Percentiles rank a stretch among this genome's conserved stretches.
Conservation (phyloP, 129 eudicot species). For the Flaveria robusta region DNA sequence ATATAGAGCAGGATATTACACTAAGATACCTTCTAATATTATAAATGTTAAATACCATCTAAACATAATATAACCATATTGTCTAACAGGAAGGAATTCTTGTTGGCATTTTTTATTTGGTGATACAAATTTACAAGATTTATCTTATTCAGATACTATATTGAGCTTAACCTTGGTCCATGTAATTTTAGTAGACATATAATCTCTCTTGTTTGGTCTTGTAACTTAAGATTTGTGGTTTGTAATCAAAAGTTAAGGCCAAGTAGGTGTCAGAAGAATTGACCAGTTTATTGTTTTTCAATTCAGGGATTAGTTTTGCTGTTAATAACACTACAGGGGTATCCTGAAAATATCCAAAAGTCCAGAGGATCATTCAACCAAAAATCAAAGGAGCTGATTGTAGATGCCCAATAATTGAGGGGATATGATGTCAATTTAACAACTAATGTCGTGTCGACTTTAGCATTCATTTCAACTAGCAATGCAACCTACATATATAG, state of each 20-base stretch:
- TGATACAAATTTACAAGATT: not conserved
- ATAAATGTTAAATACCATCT: too few species aligned
- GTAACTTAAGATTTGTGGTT: not conserved
- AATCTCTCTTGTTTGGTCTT: slow-evolving; percentile 8
- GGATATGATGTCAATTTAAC: not conserved
- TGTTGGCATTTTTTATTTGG: not conserved
- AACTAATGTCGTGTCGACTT: not conserved
- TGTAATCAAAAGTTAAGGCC: not conserved
- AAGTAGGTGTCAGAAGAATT: not conserved
- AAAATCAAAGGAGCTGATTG: not conserved
- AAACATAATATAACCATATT: too few species aligned
- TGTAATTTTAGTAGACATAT: slow-evolving; percentile 16
- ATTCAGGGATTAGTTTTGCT: not conserved
- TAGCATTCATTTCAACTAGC: too few species aligned
- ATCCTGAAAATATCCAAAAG: too few species aligned
- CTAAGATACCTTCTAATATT: too few species aligned
- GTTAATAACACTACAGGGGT: not conserved
- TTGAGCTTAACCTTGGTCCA: slow-evolving; percentile 13
- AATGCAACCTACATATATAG: too few species aligned
- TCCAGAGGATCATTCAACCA: too few species aligned
- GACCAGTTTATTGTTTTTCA: not conserved
- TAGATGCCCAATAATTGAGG: not conserved
- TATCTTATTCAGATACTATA: slow-evolving; percentile 5
- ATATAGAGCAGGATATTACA: too few species aligned
- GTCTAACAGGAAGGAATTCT: too few species aligned